Conservation (phyloP, 768 basidiomycete species). For the Suillus luteus region DNA sequence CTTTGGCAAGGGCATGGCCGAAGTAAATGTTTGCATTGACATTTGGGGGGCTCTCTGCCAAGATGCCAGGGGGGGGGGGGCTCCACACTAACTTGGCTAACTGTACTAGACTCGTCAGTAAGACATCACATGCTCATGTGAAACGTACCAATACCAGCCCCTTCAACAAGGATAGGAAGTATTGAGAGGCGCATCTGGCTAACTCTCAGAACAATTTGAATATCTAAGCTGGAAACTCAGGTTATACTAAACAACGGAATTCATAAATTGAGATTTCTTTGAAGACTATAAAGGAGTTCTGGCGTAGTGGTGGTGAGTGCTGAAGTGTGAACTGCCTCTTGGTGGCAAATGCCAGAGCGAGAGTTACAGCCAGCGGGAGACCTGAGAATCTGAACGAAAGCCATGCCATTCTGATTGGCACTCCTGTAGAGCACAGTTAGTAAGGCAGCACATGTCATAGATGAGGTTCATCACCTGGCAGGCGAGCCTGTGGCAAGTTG, state of each 20-base stretch:
- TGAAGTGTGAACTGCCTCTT: constrained; percentile 49
- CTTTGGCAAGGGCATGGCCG: constrained; percentile 38
- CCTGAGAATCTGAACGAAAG: constrained; percentile 92
- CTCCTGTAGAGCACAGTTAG: constrained; percentile 44
- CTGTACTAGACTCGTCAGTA: constrained; percentile 18
- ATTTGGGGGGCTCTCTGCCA: constrained; percentile 35
- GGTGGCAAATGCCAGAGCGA: constrained; percentile 96
- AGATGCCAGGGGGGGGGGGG: constrained; percentile 45
- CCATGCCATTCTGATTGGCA: constrained; percentile 81
- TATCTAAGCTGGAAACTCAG: not conserved
- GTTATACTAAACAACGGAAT: not conserved
- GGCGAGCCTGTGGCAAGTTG: constrained; percentile 70
- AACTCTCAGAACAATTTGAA: not conserved
- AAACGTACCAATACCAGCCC: constrained; percentile 35
- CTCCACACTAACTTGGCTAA: constrained; percentile 44
- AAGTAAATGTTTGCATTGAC: constrained; percentile 38
- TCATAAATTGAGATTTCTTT: not conserved
- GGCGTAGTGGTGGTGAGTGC: not conserved
- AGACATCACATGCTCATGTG: constrained; percentile 1
- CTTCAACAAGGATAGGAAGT: constrained; percentile 39
- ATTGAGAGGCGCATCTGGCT: constrained; percentile 40
- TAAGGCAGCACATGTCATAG: no score
- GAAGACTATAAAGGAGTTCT: constrained; percentile 1
- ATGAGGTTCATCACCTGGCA: constrained; percentile 43
- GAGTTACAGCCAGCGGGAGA: constrained; percentile 91